Evolutionary conservation across 768 basidiomycete genomes (phyloP), one percentile per base, ranked within the genome.

Genomic region (Suillus hirtellus): DNA sequence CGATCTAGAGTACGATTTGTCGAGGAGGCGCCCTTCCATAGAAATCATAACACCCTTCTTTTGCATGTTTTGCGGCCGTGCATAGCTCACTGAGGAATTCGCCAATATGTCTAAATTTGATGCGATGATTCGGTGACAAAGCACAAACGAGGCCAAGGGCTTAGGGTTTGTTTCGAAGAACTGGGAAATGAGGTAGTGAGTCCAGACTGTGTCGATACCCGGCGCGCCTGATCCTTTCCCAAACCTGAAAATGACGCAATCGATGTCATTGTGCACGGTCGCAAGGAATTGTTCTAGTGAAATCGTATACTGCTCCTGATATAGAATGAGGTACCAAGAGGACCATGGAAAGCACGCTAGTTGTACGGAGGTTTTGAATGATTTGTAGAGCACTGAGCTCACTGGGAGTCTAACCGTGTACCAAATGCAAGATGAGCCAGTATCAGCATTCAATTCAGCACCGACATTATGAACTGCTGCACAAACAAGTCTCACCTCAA

Each of bases 91-190:
- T 88, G 58, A 74, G 76, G 70, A 86, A 89, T 0, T 88, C 89
- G 3, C 87, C 89, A 17, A 89, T 77, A 44, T 46, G 60, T 79
- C 87, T 14, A 80, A 71, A 64, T 80, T 83, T 0, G 86, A 84
- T 0, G 86, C 85, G n/a, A 90, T 82, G 59, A 91, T 81, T 42
- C 89, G 84, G 68, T 90, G 89, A 64, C 88, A 91, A 0, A 88
- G 89, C 3, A 90, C 78, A 63, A 78, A 80, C 0, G 89, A 89
- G 7, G 82, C 80, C 70, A 90, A 91, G 0, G 89, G 88, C 21
- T 7, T 14, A 49, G 47, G 47, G 47, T 67, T 90, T 89, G 54
- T 78, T 80, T 43, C 84, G 78, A 35, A 89, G 24, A 15, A 8
- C 14, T 27, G 12, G 47, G 47, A 49, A 8, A 49, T 14, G 47